These are phyloP conservation scores for Pseudofabraea citricarpa DNA, from an alignment of 2,329 filamentous ascomycete species.

Conservation along the genomic window DNA sequence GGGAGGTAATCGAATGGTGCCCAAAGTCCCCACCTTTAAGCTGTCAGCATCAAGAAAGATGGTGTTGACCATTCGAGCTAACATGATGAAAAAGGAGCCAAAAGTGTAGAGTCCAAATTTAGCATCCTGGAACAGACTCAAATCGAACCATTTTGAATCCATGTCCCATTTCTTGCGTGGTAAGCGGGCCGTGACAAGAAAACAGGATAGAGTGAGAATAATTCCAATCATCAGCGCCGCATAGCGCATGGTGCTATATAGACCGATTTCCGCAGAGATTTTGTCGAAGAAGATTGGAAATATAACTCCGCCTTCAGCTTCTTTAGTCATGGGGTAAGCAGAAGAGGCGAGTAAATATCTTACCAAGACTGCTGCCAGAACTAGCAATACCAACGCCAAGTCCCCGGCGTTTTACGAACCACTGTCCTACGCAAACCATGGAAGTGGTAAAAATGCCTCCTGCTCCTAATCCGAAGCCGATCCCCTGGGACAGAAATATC, in stretches of 20 bases:
- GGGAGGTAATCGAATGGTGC: slow-evolving; percentile 43
- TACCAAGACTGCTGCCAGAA: slow-evolving; percentile 43
- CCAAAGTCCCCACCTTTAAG: slow-evolving; percentile 43
- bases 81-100: slow-evolving; percentile 59
- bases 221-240: slow-evolving; percentile 57
- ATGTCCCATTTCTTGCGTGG: slow-evolving; percentile 23
- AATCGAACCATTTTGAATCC: slow-evolving; percentile 42
- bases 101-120: slow-evolving; percentile 59
- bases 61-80: too few relatives aligned
- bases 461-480: slow-evolving; percentile 38
- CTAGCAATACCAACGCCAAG: slow-evolving; percentile 42
- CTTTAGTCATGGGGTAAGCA: background rate
- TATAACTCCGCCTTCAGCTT: slow-evolving; percentile 10
- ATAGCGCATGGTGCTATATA: slow-evolving; percentile 57
- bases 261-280: slow-evolving; percentile 46
- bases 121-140: slow-evolving; percentile 56
- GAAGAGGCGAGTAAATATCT: slow-evolving; percentile 31
- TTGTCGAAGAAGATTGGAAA: slow-evolving; percentile 8
- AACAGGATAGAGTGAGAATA: slow-evolving; percentile 50
- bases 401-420: slow-evolving; percentile 40
- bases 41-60: slow-evolving; percentile 9
- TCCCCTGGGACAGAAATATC: slow-evolving; percentile 41
- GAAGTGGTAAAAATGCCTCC: slow-evolving; percentile 39
- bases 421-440: slow-evolving; percentile 35
- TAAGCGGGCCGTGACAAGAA: slow-evolving; percentile 32